phyloP scores from a whole-genome alignment of 108 stramenopile genomes.

The Schizochytrium sp. region DNA sequence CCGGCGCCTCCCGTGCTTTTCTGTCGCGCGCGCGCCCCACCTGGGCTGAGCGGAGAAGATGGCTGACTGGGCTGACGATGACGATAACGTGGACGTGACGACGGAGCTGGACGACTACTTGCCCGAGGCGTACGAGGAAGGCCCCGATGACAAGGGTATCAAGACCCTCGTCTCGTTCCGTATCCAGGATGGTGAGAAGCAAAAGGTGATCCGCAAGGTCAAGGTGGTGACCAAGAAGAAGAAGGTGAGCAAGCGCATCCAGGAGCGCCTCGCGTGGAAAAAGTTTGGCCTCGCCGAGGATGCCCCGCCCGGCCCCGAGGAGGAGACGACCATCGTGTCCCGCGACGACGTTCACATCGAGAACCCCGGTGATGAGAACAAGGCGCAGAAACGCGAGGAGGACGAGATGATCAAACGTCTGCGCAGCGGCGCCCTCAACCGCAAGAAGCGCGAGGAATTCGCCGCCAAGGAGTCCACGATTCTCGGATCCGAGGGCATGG shows the following conservation, averaged over 20 bases:
- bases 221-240: conserved; percentile 14
- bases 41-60: too few relatives aligned
- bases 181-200: not conserved
- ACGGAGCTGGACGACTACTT: not conserved
- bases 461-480: not conserved
- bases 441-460: conserved; percentile 6
- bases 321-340: not conserved
- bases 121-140: not conserved
- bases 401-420: conserved; percentile 13
- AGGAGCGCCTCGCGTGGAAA: not conserved
- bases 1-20: too few relatives aligned
- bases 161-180: not conserved
- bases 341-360: not conserved
- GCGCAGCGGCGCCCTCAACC: not conserved
- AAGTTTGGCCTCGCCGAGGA: conserved; percentile 13
- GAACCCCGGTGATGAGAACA: conserved; percentile 14
- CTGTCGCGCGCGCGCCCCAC: too few relatives aligned
- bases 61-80: not conserved
- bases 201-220: conserved; percentile 1
- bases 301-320: conserved; percentile 3
- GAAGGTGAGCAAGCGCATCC: conserved; percentile 16
- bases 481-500: conserved; percentile 7
- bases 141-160: not conserved
- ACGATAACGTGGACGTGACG: not conserved
- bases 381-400: conserved; percentile 6